These are phyloP conservation scores for Sarocladium brachiariae DNA, from an alignment of 2,329 filamentous ascomycete genomes.

Conservation along the genomic window DNA sequence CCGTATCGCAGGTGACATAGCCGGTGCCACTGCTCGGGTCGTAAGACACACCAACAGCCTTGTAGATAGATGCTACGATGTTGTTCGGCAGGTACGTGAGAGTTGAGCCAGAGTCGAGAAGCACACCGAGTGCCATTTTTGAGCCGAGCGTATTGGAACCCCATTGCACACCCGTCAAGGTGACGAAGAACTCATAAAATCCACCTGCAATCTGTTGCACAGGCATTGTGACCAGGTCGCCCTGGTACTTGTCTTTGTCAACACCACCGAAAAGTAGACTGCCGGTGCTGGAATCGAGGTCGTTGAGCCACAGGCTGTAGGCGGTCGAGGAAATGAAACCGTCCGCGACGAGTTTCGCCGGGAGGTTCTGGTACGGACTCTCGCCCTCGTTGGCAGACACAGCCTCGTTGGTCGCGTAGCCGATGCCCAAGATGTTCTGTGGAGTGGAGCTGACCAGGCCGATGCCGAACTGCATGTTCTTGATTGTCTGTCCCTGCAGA, in stretches of 20 bases:
- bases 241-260: constrained; percentile 58
- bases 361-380: constrained; percentile 60
- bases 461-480: constrained; percentile 63
- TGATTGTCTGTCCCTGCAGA: constrained; percentile 47
- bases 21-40: constrained; percentile 45
- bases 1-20: constrained; percentile 54
- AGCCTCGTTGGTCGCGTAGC: constrained; percentile 74
- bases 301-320: constrained; percentile 71
- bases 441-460: constrained; percentile 54
- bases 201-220: constrained; percentile 47
- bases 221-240: constrained; percentile 59
- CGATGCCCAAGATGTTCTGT: constrained; percentile 79
- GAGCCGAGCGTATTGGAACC: constrained; percentile 33
- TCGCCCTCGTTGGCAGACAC: constrained; percentile 52
- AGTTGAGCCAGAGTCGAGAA: constrained; percentile 65
- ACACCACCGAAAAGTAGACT: constrained; percentile 71
- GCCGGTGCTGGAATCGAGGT: constrained; percentile 58
- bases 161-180: constrained; percentile 52
- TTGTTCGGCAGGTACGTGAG: constrained; percentile 59
- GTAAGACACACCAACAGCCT: constrained; percentile 52
- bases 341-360: constrained; percentile 53
- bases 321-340: constrained; percentile 58
- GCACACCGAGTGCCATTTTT: constrained; percentile 50
- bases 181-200: constrained; percentile 61
- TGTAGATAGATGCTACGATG: constrained; percentile 48